Conservation (phyloP, 768 basidiomycete species). For the Ramaria sp. region DNA sequence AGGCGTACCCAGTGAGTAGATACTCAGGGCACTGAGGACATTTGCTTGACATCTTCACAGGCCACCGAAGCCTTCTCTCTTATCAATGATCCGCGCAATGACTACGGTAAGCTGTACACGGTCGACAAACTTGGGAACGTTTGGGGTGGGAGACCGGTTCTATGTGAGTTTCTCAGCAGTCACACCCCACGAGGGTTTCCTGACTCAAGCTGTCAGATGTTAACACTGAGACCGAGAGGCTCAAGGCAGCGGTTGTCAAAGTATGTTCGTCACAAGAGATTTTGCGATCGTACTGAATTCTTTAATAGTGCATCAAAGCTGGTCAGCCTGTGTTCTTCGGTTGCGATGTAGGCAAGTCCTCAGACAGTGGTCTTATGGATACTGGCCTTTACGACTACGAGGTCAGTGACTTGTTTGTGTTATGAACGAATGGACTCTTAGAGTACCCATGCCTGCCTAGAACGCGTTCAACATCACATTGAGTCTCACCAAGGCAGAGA, state of each 20-base stretch:
- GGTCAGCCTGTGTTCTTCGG: constrained; percentile 92
- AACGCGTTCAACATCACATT: constrained; percentile 76
- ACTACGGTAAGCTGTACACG: constrained; percentile 73
- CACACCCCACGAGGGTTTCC: neutral
- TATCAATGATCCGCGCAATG: constrained; percentile 90
- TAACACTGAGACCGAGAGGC: constrained; percentile 71
- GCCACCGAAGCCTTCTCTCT: constrained; percentile 78
- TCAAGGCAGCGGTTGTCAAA: constrained; percentile 77
- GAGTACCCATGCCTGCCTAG: constrained; percentile 22
- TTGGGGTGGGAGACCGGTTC: constrained; percentile 75
- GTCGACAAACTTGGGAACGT: constrained; percentile 91
- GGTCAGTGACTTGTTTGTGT: constrained; percentile 26
- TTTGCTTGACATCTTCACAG: constrained; percentile 21
- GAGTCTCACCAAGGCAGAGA: constrained; percentile 74
- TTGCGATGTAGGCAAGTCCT: constrained; percentile 89
- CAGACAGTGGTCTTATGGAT: constrained; percentile 83
- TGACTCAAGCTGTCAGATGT: constrained; percentile 45
- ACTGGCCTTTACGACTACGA: constrained; percentile 73
- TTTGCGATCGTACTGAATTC: neutral
- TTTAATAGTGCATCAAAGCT: constrained; percentile 59
- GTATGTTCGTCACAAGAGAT: constrained; percentile 19
- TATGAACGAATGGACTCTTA: neutral
- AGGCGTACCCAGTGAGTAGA: constrained; percentile 41
- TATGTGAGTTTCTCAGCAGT: constrained; percentile 44
- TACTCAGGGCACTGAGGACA: neutral